These are phyloP conservation scores for Brassica napus DNA, from an alignment of 345 rosid species.

Conservation along the genomic window Da-Ae NC_063439.1:18038501-18039000, in stretches of 20 bases:
- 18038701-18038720: neutral
- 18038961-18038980: conserved; percentile 31
- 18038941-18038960: conserved; percentile 36
- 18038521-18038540: neutral
- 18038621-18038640: conserved; percentile 20
- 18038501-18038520: conserved; percentile 10
- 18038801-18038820: conserved; percentile 79
- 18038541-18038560: neutral
- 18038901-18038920: conserved; percentile 38
- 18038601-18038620: conserved; percentile 4
- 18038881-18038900: conserved; percentile 45
- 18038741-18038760: neutral
- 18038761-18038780: conserved; percentile 29
- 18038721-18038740: neutral
- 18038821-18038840: conserved; percentile 64
- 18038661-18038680: neutral
- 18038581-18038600: neutral
- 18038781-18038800: too few relatives aligned
- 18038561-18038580: neutral
- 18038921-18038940: neutral
- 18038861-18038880: conserved; percentile 32
- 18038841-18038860: conserved; percentile 47
- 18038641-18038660: conserved; percentile 8
- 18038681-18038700: neutral
- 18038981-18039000: conserved; percentile 48